Conservation (phyloP, 2,329 filamentous ascomycete genomes). For the Stachybotrys chartarum region DNA sequence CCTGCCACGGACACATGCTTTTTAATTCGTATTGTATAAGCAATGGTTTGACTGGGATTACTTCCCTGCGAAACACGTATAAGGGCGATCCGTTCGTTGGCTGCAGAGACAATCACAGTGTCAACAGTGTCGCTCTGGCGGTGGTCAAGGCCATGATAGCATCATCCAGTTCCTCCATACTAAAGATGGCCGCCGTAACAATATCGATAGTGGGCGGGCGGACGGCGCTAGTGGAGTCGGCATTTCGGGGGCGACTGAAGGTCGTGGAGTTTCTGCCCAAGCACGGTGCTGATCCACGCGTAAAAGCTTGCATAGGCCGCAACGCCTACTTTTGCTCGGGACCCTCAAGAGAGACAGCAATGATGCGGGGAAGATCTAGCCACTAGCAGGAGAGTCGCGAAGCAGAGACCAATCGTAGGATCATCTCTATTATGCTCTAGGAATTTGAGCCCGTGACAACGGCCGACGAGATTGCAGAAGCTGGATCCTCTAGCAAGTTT, state of each 20-base stretch:
- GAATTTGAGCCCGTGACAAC: not conserved
- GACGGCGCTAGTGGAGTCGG: not conserved
- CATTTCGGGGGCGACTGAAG: not conserved
- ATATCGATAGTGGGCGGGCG: not conserved
- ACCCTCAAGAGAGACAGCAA: not conserved
- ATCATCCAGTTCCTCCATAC: not conserved
- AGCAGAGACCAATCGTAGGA: not conserved
- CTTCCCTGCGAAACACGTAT: not conserved
- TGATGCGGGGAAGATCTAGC: not conserved
- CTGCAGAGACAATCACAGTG: not conserved
- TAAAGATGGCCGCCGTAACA: not conserved
- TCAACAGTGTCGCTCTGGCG: not conserved
- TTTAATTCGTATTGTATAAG: not conserved
- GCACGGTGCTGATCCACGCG: not conserved
- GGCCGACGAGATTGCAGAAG: not conserved
- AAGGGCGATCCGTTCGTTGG: not conserved
- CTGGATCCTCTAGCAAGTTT: not conserved
- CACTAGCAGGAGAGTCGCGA: not conserved
- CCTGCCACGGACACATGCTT: not conserved
- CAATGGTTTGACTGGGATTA: not conserved
- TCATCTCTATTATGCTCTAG: not conserved
- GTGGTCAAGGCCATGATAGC: not conserved
- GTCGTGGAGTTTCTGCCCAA: not conserved
- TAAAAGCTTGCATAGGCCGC: not conserved
- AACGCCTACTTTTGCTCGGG: not conserved